These are phyloP conservation scores for Castanospermum australe DNA, from an alignment of 306 rosid species.

Conservation along the genomic window DNA sequence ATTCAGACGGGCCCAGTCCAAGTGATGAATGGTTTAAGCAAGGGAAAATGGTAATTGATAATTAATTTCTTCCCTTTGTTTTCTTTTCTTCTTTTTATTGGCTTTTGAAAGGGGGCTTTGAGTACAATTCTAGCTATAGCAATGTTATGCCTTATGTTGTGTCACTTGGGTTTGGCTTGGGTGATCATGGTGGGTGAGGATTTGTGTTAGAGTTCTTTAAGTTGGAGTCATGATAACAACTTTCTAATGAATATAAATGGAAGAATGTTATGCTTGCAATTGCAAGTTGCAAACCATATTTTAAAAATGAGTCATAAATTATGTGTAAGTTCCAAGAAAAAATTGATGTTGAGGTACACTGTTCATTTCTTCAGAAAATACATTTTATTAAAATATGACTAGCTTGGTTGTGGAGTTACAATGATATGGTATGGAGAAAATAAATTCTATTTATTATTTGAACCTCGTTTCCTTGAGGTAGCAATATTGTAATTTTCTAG, in stretches of 20 bases:
- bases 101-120: neutral
- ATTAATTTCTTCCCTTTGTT: neutral
- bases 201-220: too few relatives aligned
- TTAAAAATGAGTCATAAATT: neutral
- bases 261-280: too few relatives aligned
- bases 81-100: neutral
- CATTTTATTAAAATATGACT: neutral
- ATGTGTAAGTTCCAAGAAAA: neutral
- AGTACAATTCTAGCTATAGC: neutral
- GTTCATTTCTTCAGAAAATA: neutral
- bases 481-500: neutral
- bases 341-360: neutral
- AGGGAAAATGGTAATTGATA: slow-evolving; percentile 63
- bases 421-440: neutral
- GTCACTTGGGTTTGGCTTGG: too few relatives aligned
- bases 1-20: slow-evolving; percentile 78
- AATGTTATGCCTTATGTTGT: neutral
- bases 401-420: neutral
- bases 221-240: too few relatives aligned
- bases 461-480: neutral
- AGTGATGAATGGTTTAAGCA: slow-evolving; percentile 90
- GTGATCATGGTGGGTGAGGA: too few relatives aligned
- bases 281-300: too few relatives aligned
- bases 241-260: too few relatives aligned
- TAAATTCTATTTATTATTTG: neutral